Conservation (phyloP, 306 rosid genomes). For the Rubus parviflorus region DNA sequence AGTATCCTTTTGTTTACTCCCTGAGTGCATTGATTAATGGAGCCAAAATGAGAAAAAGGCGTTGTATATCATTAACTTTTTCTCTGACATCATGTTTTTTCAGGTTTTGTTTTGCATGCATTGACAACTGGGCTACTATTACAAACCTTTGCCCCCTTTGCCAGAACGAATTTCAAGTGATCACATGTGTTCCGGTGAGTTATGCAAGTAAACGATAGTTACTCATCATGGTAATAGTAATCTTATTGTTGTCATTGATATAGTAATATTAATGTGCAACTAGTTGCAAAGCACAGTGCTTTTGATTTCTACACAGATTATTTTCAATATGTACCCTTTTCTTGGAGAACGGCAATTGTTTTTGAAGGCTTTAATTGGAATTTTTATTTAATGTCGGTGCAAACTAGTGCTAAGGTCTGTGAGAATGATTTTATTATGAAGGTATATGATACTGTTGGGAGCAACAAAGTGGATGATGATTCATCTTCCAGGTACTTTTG, state of each 20-base stretch:
- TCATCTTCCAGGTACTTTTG: constrained; percentile 50
- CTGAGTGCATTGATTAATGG: background rate
- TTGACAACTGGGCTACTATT: constrained; percentile 97
- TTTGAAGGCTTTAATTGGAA: constrained; percentile 16
- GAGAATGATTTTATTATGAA: constrained; percentile 43
- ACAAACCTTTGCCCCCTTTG: constrained; percentile 98
- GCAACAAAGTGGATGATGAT: constrained; percentile 80
- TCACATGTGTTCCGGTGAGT: constrained; percentile 99
- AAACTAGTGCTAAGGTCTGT: constrained; percentile 32
- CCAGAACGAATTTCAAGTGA: constrained; percentile 95
- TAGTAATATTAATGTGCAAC: constrained; percentile 1
- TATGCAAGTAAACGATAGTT: constrained; percentile 39
- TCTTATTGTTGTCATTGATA: constrained; percentile 33
- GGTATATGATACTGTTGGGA: constrained; percentile 94
- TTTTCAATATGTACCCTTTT: background rate
- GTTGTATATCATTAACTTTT: background rate
- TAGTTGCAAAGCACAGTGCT: constrained; percentile 17
- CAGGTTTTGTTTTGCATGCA: constrained; percentile 97
- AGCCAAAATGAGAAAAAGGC: background rate
- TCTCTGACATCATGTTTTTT: constrained; percentile 13
- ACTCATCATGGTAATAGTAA: constrained; percentile 27
- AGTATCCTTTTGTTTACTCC: background rate
- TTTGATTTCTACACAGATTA: constrained; percentile 7
- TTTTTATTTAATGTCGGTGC: constrained; percentile 25
- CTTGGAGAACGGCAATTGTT: constrained; percentile 7